Percentiles rank a stretch among this genome's conserved stretches.
Evolutionary conservation across 2,329 filamentous ascomycete genomes (phyloP).

Genomic region (Delphinella strobiligena): DNA sequence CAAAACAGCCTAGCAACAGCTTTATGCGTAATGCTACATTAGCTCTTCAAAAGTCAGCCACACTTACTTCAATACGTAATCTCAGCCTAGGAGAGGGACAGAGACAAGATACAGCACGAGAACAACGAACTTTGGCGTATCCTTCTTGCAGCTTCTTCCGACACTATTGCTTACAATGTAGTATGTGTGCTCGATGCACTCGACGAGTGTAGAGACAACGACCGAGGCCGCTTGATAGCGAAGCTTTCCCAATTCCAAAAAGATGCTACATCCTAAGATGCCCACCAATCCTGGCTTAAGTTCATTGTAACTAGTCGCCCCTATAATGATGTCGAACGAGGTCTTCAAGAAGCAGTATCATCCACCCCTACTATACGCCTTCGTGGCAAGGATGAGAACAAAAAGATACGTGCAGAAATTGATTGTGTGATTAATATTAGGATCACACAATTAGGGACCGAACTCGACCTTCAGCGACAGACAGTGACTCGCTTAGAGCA

Average conservation of each 20-base stretch:
- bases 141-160: slow-evolving; percentile 6
- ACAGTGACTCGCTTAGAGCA: background rate
- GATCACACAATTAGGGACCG: too few species aligned
- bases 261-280: background rate
- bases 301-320: slow-evolving; percentile 13
- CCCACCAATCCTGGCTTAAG: slow-evolving; percentile 11
- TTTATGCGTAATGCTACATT: slow-evolving; percentile 26
- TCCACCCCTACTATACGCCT: slow-evolving; percentile 7
- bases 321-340: slow-evolving; percentile 8
- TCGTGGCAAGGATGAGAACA: slow-evolving; percentile 9
- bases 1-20: slow-evolving; percentile 20
- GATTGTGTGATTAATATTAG: slow-evolving; percentile 8
- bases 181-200: slow-evolving; percentile 18
- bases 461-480: background rate
- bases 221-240: slow-evolving; percentile 10
- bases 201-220: slow-evolving; percentile 14
- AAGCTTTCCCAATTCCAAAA: slow-evolving; percentile 6
- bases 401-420: slow-evolving; percentile 8
- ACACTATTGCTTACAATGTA: slow-evolving; percentile 4
- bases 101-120: slow-evolving; percentile 11
- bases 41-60: slow-evolving; percentile 20
- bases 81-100: slow-evolving; percentile 14
- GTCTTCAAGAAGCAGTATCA: background rate
- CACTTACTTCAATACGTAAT: slow-evolving; percentile 14
- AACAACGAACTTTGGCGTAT: slow-evolving; percentile 11